These are phyloP conservation scores for Sicyos edulis DNA, from an alignment of 306 rosid genomes.

Conservation along the genomic window DNA sequence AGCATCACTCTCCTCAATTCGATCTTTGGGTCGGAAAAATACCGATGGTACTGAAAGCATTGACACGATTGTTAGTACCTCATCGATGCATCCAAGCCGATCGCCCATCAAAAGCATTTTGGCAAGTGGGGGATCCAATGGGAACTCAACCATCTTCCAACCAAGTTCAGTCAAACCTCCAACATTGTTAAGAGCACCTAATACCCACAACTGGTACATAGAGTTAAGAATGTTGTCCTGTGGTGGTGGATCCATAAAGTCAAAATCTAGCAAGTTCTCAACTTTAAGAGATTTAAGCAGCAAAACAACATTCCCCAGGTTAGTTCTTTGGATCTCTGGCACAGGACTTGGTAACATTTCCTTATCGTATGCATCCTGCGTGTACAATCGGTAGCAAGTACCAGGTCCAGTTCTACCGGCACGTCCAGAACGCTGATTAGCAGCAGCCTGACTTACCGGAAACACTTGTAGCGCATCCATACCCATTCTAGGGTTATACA, in stretches of 20 bases:
- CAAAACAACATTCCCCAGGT: conserved; percentile 89
- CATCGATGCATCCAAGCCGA: conserved; percentile 67
- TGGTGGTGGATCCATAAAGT: conserved; percentile 99
- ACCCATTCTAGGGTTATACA: conserved; percentile 96
- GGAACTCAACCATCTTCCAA: conserved; percentile 99
- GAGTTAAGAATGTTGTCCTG: conserved; percentile 96
- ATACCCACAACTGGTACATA: conserved; percentile 97
- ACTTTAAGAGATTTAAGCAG: conserved; percentile 92
- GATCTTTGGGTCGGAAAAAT: conserved; percentile 90
- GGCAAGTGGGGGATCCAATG: conserved; percentile 94
- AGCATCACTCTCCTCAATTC: conserved; percentile 96
- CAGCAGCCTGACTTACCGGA: conserved; percentile 97
- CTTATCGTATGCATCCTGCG: conserved; percentile 81
- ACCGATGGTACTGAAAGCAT: conserved; percentile 99
- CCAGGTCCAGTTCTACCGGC: conserved; percentile 99
- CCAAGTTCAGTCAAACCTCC: conserved; percentile 87
- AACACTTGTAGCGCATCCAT: conserved; percentile 99
- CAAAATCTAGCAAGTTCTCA: conserved; percentile 85
- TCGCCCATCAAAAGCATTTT: conserved; percentile 96
- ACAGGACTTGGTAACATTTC: conserved; percentile 89
- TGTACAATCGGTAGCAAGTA: conserved; percentile 81
- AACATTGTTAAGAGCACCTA: conserved; percentile 93
- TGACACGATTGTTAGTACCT: conserved; percentile 85
- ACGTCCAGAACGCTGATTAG: conserved; percentile 96
- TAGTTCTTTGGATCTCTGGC: conserved; percentile 97